Base-by-base conservation (phyloP, 805 yeast genomes). In the Nakazawaea molendinolei region DNA sequence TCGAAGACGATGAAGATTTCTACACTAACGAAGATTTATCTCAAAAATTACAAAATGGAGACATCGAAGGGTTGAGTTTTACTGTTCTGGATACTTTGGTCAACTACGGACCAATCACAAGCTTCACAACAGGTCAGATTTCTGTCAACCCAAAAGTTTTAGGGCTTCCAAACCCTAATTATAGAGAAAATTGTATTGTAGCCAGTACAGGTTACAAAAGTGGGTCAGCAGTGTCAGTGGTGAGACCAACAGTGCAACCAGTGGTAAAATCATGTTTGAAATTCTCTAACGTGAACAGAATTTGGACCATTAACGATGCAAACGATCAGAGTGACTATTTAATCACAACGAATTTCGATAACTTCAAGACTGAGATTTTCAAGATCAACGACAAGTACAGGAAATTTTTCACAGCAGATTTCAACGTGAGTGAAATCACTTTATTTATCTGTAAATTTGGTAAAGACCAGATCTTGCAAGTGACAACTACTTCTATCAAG, bases 31-130 rank as follows among this genome's bases (percentile, higher is more conserved):
- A 61, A 20, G 65, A 58, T 9, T 60, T 55, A 13, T 41, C 43
- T 8, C 16, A 18, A 23, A 37, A 28, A n/a, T 16, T 27, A 6
- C 32, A 23, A 18, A 16, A 21, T 3, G 32, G 28, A 10, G 35
- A 29, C 14, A 22, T 23, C 9, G 3, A 30, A 3, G 28, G 14
- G 9, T 22, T 39, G 13, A 29, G 17, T 40, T 42, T 14, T 35
- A 26, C 9, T 7, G 13, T 13, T 36, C 22, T 21, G 38, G 44
- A 31, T 44, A 56, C 60, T 1, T 51, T 87, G 8, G 48, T 68
- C 3, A 83, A 79, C 48, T 65, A 71, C 45, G 95, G 95, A 0
- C 95, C 95, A 0, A 62, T 83, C 9, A 65, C 83, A 3, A 74
- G 77, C 27, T 68, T 87, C 43, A 68, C 87, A 0, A 47, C 79